phyloP scores from a whole-genome alignment of 75 land plant species.

The Sequoiadendron giganteum region DNA sequence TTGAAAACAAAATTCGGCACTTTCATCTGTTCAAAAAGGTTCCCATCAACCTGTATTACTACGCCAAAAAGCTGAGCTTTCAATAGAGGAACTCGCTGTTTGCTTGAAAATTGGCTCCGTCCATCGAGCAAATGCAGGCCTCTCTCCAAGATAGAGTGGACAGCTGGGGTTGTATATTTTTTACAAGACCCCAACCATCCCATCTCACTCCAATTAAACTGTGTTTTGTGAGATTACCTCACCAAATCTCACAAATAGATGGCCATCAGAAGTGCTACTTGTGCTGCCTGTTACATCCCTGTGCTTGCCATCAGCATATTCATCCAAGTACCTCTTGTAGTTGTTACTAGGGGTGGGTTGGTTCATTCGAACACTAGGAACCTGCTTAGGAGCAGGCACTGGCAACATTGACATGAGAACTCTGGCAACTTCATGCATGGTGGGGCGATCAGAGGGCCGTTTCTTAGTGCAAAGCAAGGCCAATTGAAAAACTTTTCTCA shows the following conservation, averaged over 20 bases:
- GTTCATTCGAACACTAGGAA: slow-evolving; percentile 5
- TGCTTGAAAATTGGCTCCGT: not conserved
- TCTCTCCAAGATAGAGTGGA: not conserved
- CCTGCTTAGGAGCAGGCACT: slow-evolving; percentile 20
- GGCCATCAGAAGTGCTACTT: slow-evolving; percentile 72
- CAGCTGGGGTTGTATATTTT: not conserved
- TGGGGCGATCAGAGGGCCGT: slow-evolving; percentile 78
- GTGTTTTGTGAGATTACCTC: slow-evolving; percentile 81
- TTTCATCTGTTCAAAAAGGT: not conserved
- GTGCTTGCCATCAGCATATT: slow-evolving; percentile 62
- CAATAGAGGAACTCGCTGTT: not conserved
- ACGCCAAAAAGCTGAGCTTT: not conserved
- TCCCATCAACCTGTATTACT: not conserved
- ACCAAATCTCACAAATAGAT: slow-evolving; percentile 85
- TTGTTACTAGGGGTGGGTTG: slow-evolving; percentile 18
- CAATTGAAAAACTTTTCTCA: slow-evolving; percentile 86
- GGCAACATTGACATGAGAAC: slow-evolving; percentile 59
- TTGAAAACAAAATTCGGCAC: not conserved
- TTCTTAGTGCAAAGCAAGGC: slow-evolving; percentile 89
- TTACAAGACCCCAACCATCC: not conserved
- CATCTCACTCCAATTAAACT: not conserved
- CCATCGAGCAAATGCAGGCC: not conserved
- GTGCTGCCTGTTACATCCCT: slow-evolving; percentile 54
- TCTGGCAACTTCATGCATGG: slow-evolving; percentile 93
- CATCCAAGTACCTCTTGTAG: slow-evolving; percentile 52